Base-by-base conservation (phyloP, 129 eudicot genomes). In the Rutidosis leptorrhynchoides region DNA sequence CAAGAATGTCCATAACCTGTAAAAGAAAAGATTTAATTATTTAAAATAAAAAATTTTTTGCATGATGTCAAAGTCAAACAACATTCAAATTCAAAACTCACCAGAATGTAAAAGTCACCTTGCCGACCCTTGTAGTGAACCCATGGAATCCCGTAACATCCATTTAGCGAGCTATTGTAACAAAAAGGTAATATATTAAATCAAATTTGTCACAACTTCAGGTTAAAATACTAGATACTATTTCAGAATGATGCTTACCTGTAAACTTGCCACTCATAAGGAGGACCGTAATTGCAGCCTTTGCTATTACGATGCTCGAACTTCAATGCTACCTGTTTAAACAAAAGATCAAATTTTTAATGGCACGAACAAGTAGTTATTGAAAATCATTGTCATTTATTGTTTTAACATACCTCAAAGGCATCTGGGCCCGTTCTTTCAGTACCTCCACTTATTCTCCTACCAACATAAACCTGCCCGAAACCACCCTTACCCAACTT, bases 181-280 rank as follows among this genome's bases (percentile, higher is more conserved):
- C 24, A 53, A 27, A 68, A 79, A 22, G 26, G 23, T 26, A 74
- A 54, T 28, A 42, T 19, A 76, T 63, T 57, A 72, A 33, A 63
- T 28, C 33, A 75, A 19, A 74, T 59, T 59, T n/a, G 60, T 53
- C 64, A 59, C 32, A 61, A 30, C 21, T 37, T 17, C 7, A 15
- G 19, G 26, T 60, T 72, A 55, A 46, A 2, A 35, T 30, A 71
- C 9, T 19, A 29, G 15, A 61, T 30, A 29, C 42, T 23, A 25
- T 71, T 64, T 53, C 26, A 20, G 51, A 60, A 65, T 69, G 55
- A 29, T 35, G 45, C 81, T 72, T 84, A 94, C 99, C 82, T 94
- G 82, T 94, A 94, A 66, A 94, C 97, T 78, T 94, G 99, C 99
- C 99, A 94, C 82, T 89, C 99, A 76, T 89, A 94, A 28, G 97